Evolutionary conservation across 116 monocot genomes (phyloP), one percentile per base, ranked within the genome.

Genomic region (Iris pallida): DNA sequence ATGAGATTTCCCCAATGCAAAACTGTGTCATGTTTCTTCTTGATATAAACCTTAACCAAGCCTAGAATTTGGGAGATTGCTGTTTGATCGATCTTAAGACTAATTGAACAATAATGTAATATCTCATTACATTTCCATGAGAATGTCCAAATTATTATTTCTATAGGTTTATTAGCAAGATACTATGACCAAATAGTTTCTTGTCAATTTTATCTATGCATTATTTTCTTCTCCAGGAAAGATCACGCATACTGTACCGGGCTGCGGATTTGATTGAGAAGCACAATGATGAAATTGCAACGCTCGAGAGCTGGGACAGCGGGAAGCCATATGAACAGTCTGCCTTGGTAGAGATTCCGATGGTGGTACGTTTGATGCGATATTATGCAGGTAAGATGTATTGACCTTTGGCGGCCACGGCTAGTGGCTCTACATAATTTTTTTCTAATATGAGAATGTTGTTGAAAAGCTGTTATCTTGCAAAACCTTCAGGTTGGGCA

Each of bases 251-350:
- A 43, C 59, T 85, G 30, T 55, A 61, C 18, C 60, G 68, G 20
- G 77, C 75, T 75, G 85, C 85, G 7, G 85, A 85, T 75, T 77
- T 85, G 68, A 81, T 85, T n/a, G 85, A 85, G 59, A 78, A 81
- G 67, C 85, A 85, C 68, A 85, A 81, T 49, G 85, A 77, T 61
- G 74, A 81, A 54, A 73, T 85, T 71, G 81, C 85, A 40, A 75
- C 85, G 20, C 78, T 85, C 12, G 85, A 85, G 64, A 85, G 75
- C 12, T 85, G 85, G 85, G 85, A 85, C 53, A 78, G 72, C 60
- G 85, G 85, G 56, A 85, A 85, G 53, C 74, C 85, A 16, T 83
- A 78, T 48, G 87, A 78, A 59, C 87, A 87, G 53, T 55, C 83
- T 64, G 75, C 83, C 16, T 14, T 8, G 2, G 57, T 18, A 9